Conservation (phyloP, 306 rosid species). For the Lagenaria siceraria region DNA sequence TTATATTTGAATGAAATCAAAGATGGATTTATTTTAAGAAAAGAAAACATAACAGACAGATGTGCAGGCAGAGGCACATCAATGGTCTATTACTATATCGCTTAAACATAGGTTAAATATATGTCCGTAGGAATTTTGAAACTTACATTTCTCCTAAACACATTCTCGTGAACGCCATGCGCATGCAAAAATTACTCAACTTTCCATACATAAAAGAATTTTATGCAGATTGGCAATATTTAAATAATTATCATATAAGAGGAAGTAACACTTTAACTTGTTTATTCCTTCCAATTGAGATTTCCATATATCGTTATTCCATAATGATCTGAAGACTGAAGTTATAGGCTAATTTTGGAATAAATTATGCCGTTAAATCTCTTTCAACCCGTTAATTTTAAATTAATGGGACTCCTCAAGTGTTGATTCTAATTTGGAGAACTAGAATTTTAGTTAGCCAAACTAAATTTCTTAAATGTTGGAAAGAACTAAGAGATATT, state of each 20-base stretch:
- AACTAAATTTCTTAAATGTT: no score
- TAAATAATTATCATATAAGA: not conserved
- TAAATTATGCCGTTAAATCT: no score
- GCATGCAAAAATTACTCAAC: not conserved
- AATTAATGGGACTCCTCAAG: no score
- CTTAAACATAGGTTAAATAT: not conserved
- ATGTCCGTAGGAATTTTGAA: not conserved
- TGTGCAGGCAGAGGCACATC: not conserved
- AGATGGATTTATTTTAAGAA: not conserved
- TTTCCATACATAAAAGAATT: conserved; percentile 1
- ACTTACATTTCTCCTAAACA: not conserved
- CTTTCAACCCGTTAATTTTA: no score
- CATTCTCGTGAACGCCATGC: not conserved
- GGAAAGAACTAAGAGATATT: no score
- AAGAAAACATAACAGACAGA: not conserved
- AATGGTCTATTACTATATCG: not conserved
- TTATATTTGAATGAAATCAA: not conserved
- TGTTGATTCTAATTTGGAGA: no score
- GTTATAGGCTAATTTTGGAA: not conserved
- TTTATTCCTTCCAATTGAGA: not conserved
- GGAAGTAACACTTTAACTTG: not conserved
- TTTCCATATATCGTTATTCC: not conserved
- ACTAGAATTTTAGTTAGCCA: no score
- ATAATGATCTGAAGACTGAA: not conserved
- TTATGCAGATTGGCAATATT: not conserved